Percentiles rank a stretch among this genome's conserved stretches.
Evolutionary conservation across 306 rosid species (phyloP).

Genomic region (Carpinus fangiana): DNA sequence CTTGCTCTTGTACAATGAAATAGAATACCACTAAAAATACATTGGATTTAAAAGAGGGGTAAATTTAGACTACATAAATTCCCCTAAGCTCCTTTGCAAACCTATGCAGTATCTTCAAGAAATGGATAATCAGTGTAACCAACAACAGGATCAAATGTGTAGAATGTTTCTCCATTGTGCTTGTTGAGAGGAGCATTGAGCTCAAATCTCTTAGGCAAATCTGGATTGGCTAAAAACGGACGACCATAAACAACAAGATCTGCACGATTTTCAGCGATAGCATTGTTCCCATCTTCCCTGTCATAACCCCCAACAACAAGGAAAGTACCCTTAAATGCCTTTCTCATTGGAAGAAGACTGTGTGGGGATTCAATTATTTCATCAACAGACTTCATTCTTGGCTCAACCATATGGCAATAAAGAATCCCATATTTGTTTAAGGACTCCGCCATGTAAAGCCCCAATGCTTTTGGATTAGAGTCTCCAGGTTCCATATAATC

Average conservation of each 20-base stretch:
- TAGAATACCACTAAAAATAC: background rate
- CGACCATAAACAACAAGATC: constrained; percentile 48
- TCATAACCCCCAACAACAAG: constrained; percentile 56
- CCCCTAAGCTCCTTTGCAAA: background rate
- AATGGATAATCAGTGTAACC: constrained; percentile 72
- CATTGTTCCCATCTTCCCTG: constrained; percentile 48
- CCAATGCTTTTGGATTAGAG: constrained; percentile 52
- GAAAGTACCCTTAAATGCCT: constrained; percentile 63
- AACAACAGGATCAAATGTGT: constrained; percentile 39
- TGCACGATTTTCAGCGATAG: constrained; percentile 37
- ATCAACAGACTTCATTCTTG: constrained; percentile 37
- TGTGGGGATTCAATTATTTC: constrained; percentile 24
- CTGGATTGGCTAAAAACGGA: constrained; percentile 65
- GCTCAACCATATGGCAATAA: constrained; percentile 67
- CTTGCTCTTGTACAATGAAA: too few relatives aligned
- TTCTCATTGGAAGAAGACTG: constrained; percentile 50
- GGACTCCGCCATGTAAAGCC: constrained; percentile 45
- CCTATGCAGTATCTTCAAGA: constrained; percentile 26
- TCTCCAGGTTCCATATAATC: constrained; percentile 42
- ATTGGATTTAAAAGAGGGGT: background rate
- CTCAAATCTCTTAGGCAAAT: constrained; percentile 63
- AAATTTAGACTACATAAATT: background rate
- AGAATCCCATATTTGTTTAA: constrained; percentile 46
- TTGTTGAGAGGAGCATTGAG: constrained; percentile 59
- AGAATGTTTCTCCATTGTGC: constrained; percentile 50